Conservation (phyloP, 306 rosid species). For the Lupinus albus region DNA sequence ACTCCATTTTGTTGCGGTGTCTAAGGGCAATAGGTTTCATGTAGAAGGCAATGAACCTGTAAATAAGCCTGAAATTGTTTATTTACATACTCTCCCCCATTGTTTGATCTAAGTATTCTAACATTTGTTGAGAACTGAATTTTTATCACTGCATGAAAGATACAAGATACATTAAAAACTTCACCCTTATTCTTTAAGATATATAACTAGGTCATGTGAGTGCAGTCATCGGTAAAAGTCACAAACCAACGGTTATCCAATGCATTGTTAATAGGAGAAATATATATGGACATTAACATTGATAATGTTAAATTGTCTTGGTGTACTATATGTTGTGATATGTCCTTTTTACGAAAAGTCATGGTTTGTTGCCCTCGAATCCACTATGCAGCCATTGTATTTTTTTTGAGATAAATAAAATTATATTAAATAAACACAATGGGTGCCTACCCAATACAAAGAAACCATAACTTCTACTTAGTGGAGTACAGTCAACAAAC, state of each 20-base stretch:
- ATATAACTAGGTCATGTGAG: constrained; percentile 17
- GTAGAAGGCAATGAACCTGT: not conserved
- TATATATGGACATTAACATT: constrained; percentile 9
- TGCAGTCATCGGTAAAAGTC: not conserved
- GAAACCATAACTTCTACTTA: too few species aligned
- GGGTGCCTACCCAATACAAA: too few species aligned
- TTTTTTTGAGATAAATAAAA: too few species aligned
- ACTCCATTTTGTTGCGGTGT: constrained; percentile 32
- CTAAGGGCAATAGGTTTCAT: constrained; percentile 33
- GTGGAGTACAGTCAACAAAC: too few species aligned
- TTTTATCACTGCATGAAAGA: constrained; percentile 27
- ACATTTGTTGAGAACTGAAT: constrained; percentile 12
- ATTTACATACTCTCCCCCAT: constrained; percentile 33
- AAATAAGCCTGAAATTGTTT: not conserved
- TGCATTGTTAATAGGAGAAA: not conserved
- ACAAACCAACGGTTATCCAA: constrained; percentile 18
- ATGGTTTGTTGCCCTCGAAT: constrained; percentile 9
- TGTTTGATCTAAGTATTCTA: not conserved
- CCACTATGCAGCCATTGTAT: not conserved
- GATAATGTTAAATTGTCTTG: not conserved
- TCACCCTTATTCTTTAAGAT: not conserved
- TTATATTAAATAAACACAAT: too few species aligned
- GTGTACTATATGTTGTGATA: not conserved
- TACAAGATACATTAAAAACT: not conserved
- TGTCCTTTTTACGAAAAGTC: not conserved